Evolutionary conservation across 2,329 filamentous ascomycete genomes (phyloP), one percentile per base, ranked within the genome.

Genomic region (Parascedosporium putredinis): DNA sequence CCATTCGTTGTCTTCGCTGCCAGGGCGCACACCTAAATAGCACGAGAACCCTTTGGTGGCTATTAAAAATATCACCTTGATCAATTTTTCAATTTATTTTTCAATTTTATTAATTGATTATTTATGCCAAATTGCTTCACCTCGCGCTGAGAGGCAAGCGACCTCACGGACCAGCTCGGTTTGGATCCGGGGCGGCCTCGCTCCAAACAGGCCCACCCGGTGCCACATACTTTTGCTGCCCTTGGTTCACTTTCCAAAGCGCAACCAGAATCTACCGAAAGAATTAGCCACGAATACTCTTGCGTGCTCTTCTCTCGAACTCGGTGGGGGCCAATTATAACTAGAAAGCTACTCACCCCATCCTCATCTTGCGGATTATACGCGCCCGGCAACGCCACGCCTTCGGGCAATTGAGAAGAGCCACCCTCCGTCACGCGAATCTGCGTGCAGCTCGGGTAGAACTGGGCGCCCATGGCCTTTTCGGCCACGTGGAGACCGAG

Each of bases 401-500:
- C 45, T 18, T 47, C 29, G 2, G 45, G 45, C 31, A 47, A 20
- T 23, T 47, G 12, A 5, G 12, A 20, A 4, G n/a, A 20, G 16
- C 45, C 45, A 9, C 45, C 45, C 9, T 36, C 45, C 9, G 45
- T 47, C 4, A 47, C 45, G 5, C 45, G 45, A 33, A 47, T 47
- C n/a, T 47, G 45, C 10, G 45, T 47, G 31, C 45, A 47, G 45
- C 45, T 47, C 5, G 45, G 45, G 38, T 47, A 47, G 45, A 47
- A 47, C 23, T 47, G 45, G 7, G 45, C 45, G 6, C 29, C 45
- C 45, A 47, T 47, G 4, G 23, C 12, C 18, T 29, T 38, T 8
- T 33, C 45, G 29, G 71, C 68, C 54, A 69, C 68, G 64, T 78
- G 74, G 40, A 70, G 71, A 46, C 66, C 75, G 51, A 77, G 75